Base-by-base conservation (phyloP, 768 basidiomycete genomes). In the Naematelia aurantialba region DNA sequence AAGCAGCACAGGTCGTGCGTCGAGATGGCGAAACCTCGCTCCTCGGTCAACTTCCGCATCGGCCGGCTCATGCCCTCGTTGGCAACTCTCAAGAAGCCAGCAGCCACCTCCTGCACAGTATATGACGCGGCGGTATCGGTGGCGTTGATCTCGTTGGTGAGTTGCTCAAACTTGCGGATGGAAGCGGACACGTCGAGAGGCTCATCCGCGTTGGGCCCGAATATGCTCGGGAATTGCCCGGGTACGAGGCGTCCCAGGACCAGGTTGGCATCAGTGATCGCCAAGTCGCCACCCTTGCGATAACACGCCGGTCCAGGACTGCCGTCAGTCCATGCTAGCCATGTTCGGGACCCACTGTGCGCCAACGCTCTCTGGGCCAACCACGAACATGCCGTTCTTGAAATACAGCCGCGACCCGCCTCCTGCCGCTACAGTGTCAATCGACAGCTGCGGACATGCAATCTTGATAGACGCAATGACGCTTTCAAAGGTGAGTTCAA, bases 1-100 rank as follows among this genome's bases (percentile, higher is more conserved):
- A 93, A 93, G 65, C 87, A 65, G 45, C 64, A 66, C 13, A 69
- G 50, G 46, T 69, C 65, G 45, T 69, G 68, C 5, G 59, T 59
- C 1, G 65, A 51, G 48, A 60, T 62, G 4, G 62, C 60, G 46
- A 59, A 63, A 22, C 67, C 67, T 48, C 59, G 52, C 31, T 65
- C 61, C 39, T 69, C 64, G 26, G 63, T 68, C 14, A 68, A 52
- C 17, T 61, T 44, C 51, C 63, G 10, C 55, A 63, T 63, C 2
- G 62, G 58, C 17, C 52, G 49, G 34, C 56, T 47, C 64, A 66
- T 66, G 2, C 55, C 55, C 61, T 70, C 68, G 45, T 65, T 70
- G 3, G 68, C 68, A 12, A 70, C 62, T 50, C 51, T 48, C 30
- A 70, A 45, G 34, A 70, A 70, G 1, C 69, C 69, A 5, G 51